Conservation (phyloP, 2,329 filamentous ascomycete species). For the Penicillium sp. region DNA sequence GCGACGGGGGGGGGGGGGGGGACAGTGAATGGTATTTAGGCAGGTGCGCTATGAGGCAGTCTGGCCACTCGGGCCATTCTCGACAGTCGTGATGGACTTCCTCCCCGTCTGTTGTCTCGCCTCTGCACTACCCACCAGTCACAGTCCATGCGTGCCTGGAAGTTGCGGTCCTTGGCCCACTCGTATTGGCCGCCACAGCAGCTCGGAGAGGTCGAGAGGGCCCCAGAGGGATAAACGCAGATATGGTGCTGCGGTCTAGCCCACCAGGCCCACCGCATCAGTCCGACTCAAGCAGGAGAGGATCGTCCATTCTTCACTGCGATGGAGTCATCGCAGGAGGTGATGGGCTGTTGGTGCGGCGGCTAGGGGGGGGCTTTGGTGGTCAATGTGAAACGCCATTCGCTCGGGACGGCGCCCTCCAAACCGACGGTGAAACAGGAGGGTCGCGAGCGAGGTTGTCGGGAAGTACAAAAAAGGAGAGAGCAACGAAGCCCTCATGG, state of each 20-base stretch:
- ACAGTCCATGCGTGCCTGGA: no score
- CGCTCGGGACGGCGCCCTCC: not conserved
- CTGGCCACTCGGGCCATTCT: not conserved
- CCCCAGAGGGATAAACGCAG: not conserved
- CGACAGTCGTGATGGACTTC: no score
- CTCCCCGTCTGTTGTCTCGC: no score
- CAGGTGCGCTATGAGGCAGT: not conserved
- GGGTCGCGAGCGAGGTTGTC: not conserved
- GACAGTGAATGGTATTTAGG: slow-evolving; percentile 15
- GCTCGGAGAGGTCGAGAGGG: not conserved
- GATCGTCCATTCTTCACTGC: slow-evolving; percentile 12
- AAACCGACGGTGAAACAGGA: slow-evolving; percentile 11
- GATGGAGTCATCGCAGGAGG: slow-evolving; percentile 5
- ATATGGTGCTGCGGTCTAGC: slow-evolving; percentile 4
- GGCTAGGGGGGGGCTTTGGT: slow-evolving; percentile 6
- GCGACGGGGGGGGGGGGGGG: slow-evolving; percentile 4
- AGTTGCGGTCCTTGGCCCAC: no score
- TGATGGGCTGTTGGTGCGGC: slow-evolving; percentile 4
- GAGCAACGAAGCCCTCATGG: no score
- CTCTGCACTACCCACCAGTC: no score
- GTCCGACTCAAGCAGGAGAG: no score
- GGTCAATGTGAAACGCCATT: slow-evolving; percentile 13
- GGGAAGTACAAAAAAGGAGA: not conserved
- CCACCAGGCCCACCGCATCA: slow-evolving; percentile 4
- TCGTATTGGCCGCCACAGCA: no score